Evolutionary conservation across 2,329 filamentous ascomycete species (phyloP).

Genomic region (Rhynchosporium agropyri): DNA sequence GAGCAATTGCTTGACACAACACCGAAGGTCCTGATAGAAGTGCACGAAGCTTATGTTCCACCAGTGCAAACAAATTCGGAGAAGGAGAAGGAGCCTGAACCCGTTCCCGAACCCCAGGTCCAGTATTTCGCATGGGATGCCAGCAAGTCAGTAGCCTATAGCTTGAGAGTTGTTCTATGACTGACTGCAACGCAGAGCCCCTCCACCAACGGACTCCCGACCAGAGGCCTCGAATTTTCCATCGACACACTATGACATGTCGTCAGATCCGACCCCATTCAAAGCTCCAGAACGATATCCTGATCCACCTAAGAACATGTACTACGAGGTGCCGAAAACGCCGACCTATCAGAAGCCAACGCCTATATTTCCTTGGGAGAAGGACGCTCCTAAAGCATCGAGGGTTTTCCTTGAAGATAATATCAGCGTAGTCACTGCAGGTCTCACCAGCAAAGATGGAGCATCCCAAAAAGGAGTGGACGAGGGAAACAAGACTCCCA

Average conservation of each 20-base stretch:
- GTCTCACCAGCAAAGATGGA: conserved; percentile 42
- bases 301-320: conserved; percentile 84
- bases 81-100: conserved; percentile 20
- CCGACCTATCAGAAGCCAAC: conserved; percentile 62
- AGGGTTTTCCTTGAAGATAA: conserved; percentile 67
- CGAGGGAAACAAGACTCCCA: conserved; percentile 43
- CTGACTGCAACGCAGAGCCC: conserved; percentile 41
- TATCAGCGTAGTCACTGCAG: conserved; percentile 35
- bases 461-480: conserved; percentile 45
- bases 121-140: conserved; percentile 46
- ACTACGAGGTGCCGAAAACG: conserved; percentile 75
- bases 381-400: conserved; percentile 60
- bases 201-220: conserved; percentile 66
- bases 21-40: conserved; percentile 31
- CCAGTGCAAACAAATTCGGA: conserved; percentile 36
- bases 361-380: conserved; percentile 91
- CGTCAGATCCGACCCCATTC: conserved; percentile 72
- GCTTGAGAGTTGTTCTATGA: not conserved
- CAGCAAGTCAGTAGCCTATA: conserved; percentile 51
- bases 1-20: conserved; percentile 32
- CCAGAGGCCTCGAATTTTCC: conserved; percentile 89
- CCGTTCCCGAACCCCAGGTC: conserved; percentile 23
- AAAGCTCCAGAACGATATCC: conserved; percentile 77
- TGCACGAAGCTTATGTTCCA: conserved; percentile 40
- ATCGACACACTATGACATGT: conserved; percentile 79